phyloP scores from a whole-genome alignment of 495 filamentous ascomycete species.

The Penicillium lividum region DNA sequence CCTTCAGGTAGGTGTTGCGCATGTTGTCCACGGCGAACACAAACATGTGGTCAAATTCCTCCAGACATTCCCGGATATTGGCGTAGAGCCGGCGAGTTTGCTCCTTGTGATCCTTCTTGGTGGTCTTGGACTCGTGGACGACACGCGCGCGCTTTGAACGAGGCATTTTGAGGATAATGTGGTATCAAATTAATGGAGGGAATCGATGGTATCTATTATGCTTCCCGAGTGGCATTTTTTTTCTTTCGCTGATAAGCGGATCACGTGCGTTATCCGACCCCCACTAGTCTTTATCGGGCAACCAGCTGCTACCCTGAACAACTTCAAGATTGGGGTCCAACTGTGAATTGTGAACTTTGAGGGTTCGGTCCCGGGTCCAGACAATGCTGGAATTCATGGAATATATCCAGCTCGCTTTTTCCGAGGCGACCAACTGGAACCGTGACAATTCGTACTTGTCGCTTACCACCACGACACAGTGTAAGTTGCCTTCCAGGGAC shows the following conservation, averaged over 20 bases:
- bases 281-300: conserved; percentile 36
- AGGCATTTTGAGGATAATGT: conserved; percentile 67
- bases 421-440: conserved; percentile 83
- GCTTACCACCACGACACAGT: conserved; percentile 82
- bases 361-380: conserved; percentile 5
- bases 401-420: conserved; percentile 91
- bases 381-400: conserved; percentile 98
- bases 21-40: conserved; percentile 96
- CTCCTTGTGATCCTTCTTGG: conserved; percentile 88
- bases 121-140: conserved; percentile 83
- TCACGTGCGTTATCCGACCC: conserved; percentile 43
- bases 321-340: not conserved
- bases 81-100: conserved; percentile 83
- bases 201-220: conserved; percentile 4
- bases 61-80: conserved; percentile 82
- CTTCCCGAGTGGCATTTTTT: conserved; percentile 26
- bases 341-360: not conserved
- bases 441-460: conserved; percentile 89
- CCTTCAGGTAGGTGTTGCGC: conserved; percentile 96
- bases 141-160: conserved; percentile 91
- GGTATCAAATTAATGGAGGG: conserved; percentile 1
- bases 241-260: conserved; percentile 50
- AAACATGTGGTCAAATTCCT: conserved; percentile 85
- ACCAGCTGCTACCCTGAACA: conserved; percentile 30
- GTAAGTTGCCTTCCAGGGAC: conserved; percentile 41